These are phyloP conservation scores for Ascochyta rabiei DNA, from an alignment of 2,329 filamentous ascomycete genomes.

Conservation along the genomic window DNA sequence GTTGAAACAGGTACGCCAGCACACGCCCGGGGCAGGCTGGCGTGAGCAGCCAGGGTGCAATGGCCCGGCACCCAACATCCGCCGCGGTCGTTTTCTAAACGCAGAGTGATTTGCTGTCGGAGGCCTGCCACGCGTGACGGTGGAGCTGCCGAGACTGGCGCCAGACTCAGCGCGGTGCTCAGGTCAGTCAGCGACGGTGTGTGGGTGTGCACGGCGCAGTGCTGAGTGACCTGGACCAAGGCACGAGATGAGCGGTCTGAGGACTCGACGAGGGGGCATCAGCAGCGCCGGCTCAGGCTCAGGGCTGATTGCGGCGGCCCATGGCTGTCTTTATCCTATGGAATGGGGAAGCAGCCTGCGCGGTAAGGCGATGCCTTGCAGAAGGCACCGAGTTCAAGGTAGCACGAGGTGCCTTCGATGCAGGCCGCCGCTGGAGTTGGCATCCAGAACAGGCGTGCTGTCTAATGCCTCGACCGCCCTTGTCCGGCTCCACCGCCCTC, in stretches of 20 bases:
- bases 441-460: conserved; percentile 34
- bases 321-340: conserved; percentile 21
- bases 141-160: conserved; percentile 34
- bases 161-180: conserved; percentile 32
- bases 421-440: conserved; percentile 29
- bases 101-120: conserved; percentile 38
- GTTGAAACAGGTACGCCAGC: conserved; percentile 44
- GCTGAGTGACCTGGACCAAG: conserved; percentile 12
- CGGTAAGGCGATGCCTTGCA: conserved; percentile 38
- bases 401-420: conserved; percentile 41
- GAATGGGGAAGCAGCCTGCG: conserved; percentile 28
- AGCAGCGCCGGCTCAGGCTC: background rate
- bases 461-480: conserved; percentile 46
- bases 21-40: conserved; percentile 23
- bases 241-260: conserved; percentile 17
- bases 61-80: conserved; percentile 40
- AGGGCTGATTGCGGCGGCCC: conserved; percentile 10
- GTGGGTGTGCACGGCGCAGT: conserved; percentile 27
- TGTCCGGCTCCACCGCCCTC: conserved; percentile 41
- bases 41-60: conserved; percentile 17
- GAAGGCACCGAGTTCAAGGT: conserved; percentile 26
- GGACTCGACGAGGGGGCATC: background rate
- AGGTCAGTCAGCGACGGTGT: conserved; percentile 32
- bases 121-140: conserved; percentile 36
- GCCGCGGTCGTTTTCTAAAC: conserved; percentile 41